These are phyloP conservation scores for Monosporascus ibericus DNA, from an alignment of 2,329 filamentous ascomycete species.

Conservation along the genomic window DNA sequence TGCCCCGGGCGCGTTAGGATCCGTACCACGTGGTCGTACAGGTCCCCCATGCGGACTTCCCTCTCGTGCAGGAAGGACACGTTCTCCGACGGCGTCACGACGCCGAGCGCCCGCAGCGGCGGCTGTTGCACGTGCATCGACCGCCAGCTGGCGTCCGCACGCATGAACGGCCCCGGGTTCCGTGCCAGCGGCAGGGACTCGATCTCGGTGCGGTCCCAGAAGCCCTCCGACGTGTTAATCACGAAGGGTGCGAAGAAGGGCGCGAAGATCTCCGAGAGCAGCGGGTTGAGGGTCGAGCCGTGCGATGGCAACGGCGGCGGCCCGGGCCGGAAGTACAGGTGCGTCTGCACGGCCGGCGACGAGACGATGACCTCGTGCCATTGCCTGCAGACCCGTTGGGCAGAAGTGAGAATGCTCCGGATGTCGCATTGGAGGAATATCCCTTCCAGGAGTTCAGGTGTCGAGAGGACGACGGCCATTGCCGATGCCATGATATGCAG, in stretches of 20 bases:
- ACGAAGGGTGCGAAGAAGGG: neutral
- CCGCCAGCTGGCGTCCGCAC: constrained; percentile 3
- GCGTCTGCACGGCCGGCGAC: constrained; percentile 1
- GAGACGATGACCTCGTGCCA: constrained; percentile 2
- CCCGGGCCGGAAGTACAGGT: constrained; percentile 2
- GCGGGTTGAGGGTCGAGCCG: constrained; percentile 1
- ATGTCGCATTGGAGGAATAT: constrained; percentile 5
- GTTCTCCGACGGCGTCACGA: neutral
- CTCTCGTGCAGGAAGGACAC: neutral
- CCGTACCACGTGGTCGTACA: constrained; percentile 4
- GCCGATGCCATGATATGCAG: neutral
- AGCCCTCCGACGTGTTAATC: neutral
- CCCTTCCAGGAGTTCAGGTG: constrained; percentile 3
- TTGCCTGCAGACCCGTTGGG: constrained; percentile 3
- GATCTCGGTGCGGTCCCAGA: constrained; percentile 1
- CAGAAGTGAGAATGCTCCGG: neutral
- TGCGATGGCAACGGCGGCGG: neutral
- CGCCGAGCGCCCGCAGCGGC: constrained; percentile 1
- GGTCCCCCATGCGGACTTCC: constrained; percentile 1
- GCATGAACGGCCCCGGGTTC: neutral
- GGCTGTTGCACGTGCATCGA: constrained; percentile 6
- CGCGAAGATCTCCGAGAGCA: constrained; percentile 1
- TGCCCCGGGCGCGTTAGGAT: neutral
- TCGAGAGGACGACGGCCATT: neutral
- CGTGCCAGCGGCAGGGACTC: constrained; percentile 1